These are phyloP conservation scores for Macrotyloma uniflorum DNA, from an alignment of 306 rosid genomes.

Conservation along the genomic window DNA sequence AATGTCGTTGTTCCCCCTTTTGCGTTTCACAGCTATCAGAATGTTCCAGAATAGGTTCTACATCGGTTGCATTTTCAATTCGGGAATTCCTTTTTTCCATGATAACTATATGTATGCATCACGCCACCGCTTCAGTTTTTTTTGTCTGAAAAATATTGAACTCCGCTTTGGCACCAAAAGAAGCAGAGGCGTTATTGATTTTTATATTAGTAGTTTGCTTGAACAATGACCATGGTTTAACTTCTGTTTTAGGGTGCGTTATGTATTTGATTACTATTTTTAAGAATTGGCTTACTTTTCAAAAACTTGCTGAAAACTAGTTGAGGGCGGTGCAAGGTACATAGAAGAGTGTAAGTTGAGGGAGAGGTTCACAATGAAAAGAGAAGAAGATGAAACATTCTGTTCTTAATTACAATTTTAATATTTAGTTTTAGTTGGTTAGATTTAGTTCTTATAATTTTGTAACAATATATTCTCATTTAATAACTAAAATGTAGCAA, in stretches of 20 bases:
- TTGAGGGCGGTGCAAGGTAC: neutral
- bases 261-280: too few relatives aligned
- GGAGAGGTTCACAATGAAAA: neutral
- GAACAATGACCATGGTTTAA: too few relatives aligned
- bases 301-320: neutral
- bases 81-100: neutral
- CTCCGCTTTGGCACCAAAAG: neutral
- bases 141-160: neutral
- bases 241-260: too few relatives aligned
- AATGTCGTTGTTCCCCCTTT: neutral
- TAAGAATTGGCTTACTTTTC: too few relatives aligned
- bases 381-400: neutral
- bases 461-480: neutral
- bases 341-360: neutral
- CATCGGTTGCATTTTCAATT: neutral
- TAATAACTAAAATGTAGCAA: neutral
- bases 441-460: too few relatives aligned
- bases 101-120: neutral
- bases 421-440: neutral
- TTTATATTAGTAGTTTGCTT: neutral
- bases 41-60: neutral
- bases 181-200: neutral
- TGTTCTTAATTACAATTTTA: neutral
- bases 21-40: conserved; percentile 7
- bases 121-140: neutral